phyloP scores from a whole-genome alignment of 2,329 filamentous ascomycete genomes.

The Cryoendolithus antarcticus region DNA sequence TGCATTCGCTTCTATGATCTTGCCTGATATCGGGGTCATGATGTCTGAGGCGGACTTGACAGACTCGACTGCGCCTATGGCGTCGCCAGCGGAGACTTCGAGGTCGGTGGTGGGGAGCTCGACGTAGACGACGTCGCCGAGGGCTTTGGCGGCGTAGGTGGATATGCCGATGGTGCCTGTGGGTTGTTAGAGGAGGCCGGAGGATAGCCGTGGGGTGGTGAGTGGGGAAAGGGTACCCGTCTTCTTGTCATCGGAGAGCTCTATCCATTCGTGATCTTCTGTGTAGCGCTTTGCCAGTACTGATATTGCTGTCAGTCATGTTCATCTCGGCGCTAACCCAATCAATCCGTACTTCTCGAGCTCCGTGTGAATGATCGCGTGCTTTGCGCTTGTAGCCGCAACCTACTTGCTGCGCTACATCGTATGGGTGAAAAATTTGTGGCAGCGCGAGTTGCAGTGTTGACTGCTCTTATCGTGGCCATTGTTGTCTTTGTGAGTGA shows the following conservation, averaged over 20 bases:
- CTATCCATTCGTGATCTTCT: constrained; percentile 96
- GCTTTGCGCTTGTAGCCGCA: too few relatives aligned
- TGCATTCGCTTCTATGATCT: constrained; percentile 60
- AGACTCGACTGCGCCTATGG: constrained; percentile 89
- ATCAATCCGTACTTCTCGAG: too few relatives aligned
- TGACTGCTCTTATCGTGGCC: too few relatives aligned
- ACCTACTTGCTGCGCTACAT: too few relatives aligned
- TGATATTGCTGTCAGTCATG: constrained; percentile 20
- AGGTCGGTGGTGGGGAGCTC: constrained; percentile 69
- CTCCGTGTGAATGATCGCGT: too few relatives aligned
- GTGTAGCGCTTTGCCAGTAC: constrained; percentile 73
- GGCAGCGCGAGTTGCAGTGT: too few relatives aligned
- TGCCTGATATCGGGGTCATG: constrained; percentile 73
- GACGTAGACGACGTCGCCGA: constrained; percentile 95
- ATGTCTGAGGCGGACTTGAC: constrained; percentile 99
- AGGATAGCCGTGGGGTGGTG: not conserved
- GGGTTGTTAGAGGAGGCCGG: constrained; percentile 5
- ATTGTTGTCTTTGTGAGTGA: too few relatives aligned
- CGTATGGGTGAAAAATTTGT: too few relatives aligned
- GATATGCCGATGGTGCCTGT: constrained; percentile 68
- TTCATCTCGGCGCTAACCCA: too few relatives aligned
- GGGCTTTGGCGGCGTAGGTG: constrained; percentile 76
- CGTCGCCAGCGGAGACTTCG: constrained; percentile 62
- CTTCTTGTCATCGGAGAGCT: constrained; percentile 70
- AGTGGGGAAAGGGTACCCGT: constrained; percentile 42